Evolutionary conservation across 2,329 filamentous ascomycete genomes (phyloP).

Genomic region (Clonostachys solani): DNA sequence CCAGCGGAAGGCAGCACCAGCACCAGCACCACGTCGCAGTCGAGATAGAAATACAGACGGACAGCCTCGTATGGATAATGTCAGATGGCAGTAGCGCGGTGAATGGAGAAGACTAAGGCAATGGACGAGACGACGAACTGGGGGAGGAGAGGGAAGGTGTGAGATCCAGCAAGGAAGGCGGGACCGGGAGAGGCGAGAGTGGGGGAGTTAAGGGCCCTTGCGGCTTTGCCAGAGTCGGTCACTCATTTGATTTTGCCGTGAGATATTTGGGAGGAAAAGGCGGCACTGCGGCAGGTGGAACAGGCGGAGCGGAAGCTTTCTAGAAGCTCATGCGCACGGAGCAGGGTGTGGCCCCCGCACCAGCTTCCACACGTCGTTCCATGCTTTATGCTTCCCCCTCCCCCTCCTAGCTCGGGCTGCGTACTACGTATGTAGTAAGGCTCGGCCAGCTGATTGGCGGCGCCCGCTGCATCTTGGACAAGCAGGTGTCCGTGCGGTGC

Average conservation of each 20-base stretch:
- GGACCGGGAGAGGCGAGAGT: conserved; percentile 1
- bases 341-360: conserved; percentile 5
- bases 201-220: neutral
- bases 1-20: too few species aligned
- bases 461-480: too few species aligned
- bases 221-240: neutral
- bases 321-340: conserved; percentile 14
- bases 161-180: neutral
- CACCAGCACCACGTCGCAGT: too few species aligned
- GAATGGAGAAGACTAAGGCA: neutral
- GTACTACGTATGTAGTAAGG: too few species aligned
- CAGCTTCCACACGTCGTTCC: neutral
- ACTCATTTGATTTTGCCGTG: too few species aligned
- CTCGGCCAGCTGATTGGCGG: too few species aligned
- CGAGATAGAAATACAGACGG: too few species aligned
- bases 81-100: neutral
- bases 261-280: too few species aligned
- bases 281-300: conserved; percentile 1
- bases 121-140: neutral
- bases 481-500: too few species aligned
- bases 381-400: neutral
- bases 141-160: conserved; percentile 3
- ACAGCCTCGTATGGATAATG: too few species aligned
- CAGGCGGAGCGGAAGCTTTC: conserved; percentile 13
- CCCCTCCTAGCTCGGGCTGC: too few species aligned